A percentile compares a stretch with the other conserved stretches of the same genome.
Conservation (phyloP, 495 filamentous ascomycete genomes). For the Aspergillus nanangensis region DNA sequence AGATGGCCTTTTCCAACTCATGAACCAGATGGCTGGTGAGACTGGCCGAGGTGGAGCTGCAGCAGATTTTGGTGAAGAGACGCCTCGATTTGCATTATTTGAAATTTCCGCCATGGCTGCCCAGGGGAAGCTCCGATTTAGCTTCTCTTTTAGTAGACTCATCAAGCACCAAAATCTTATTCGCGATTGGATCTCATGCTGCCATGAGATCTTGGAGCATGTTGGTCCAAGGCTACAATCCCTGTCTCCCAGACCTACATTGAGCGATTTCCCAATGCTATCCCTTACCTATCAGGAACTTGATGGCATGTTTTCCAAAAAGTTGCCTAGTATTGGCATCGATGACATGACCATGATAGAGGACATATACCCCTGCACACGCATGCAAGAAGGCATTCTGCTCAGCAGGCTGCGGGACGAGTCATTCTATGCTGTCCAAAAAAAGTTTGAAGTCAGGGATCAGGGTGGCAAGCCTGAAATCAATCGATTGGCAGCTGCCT, state of each 20-base stretch:
- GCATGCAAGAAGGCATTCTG: constrained; percentile 64
- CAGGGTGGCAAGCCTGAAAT: constrained; percentile 26
- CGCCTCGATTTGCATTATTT: constrained; percentile 60
- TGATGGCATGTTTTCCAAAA: constrained; percentile 37
- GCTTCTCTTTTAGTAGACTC: constrained; percentile 58
- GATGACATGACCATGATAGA: constrained; percentile 41
- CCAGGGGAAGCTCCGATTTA: constrained; percentile 56
- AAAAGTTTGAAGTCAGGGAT: constrained; percentile 53
- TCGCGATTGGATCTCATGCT: constrained; percentile 54
- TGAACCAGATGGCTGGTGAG: constrained; percentile 46
- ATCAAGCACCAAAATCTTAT: constrained; percentile 57
- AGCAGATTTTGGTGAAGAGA: constrained; percentile 53
- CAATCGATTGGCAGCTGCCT: constrained; percentile 36
- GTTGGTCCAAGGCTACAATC: constrained; percentile 46
- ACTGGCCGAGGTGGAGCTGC: constrained; percentile 39
- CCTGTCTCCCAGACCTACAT: constrained; percentile 47
- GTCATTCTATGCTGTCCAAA: constrained; percentile 56
- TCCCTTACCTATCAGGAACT: constrained; percentile 56
- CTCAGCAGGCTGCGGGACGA: constrained; percentile 54
- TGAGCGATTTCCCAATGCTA: constrained; percentile 60
- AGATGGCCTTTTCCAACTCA: constrained; percentile 57
- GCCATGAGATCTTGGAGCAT: constrained; percentile 48
- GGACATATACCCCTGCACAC: constrained; percentile 62
- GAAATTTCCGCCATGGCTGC: constrained; percentile 60
- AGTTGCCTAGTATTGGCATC: constrained; percentile 46